Evolutionary conservation across 192 early-diverging fungal species (phyloP).

Genomic region (Backusella morwellensis): DNA sequence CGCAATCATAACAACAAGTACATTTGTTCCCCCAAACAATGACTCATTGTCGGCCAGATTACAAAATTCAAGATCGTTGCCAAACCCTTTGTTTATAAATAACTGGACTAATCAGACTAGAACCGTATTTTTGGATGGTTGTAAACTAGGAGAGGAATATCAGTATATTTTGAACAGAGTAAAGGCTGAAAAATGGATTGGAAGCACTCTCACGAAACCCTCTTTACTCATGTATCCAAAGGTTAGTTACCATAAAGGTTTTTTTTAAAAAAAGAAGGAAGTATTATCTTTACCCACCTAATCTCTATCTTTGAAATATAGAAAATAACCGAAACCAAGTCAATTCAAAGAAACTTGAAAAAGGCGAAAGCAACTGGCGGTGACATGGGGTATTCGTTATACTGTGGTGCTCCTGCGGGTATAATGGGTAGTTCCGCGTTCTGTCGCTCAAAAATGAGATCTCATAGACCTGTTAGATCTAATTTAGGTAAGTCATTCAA

Average conservation of each 20-base stretch:
- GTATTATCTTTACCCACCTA: not conserved
- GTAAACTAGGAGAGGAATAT: conserved; percentile 46
- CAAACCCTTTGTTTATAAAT: not conserved
- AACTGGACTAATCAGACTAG: not conserved
- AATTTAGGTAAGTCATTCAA: not conserved
- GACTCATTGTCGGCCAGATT: not conserved
- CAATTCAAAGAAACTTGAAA: not conserved
- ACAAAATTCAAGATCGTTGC: not conserved
- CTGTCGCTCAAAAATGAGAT: not conserved
- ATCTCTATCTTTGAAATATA: not conserved
- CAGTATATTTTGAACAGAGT: conserved; percentile 51
- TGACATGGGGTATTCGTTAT: too few relatives aligned
- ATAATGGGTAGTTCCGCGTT: not conserved
- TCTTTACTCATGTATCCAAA: conserved; percentile 40
- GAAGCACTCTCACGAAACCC: conserved; percentile 42
- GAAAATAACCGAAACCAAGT: not conserved
- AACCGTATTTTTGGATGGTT: conserved; percentile 28
- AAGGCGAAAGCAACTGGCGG: not conserved
- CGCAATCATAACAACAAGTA: not conserved
- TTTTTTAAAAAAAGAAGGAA: not conserved
- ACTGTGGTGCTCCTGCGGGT: not conserved
- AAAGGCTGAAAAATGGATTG: conserved; percentile 39
- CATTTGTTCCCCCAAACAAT: not conserved
- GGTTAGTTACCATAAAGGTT: conserved; percentile 20
- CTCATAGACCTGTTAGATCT: not conserved